These are phyloP conservation scores for Medicago truncatula DNA, from an alignment of 306 rosid species.

Conservation along the genomic window DNA sequence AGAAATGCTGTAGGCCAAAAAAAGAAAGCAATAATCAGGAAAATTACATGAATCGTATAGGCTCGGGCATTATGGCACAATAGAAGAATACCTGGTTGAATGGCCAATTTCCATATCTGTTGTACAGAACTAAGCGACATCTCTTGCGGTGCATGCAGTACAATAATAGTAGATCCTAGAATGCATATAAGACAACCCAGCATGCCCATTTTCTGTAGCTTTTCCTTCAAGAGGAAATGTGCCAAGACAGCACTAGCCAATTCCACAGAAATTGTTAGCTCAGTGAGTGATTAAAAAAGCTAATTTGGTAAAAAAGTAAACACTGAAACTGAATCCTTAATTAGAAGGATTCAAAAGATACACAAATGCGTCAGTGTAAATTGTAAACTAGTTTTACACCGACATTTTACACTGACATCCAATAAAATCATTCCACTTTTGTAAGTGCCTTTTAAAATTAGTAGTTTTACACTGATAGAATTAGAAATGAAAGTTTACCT, in stretches of 20 bases:
- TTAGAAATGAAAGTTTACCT: constrained; percentile 54
- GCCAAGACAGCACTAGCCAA: constrained; percentile 83
- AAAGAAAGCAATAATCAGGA: constrained; percentile 37
- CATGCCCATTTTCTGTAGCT: constrained; percentile 83
- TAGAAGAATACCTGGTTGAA: constrained; percentile 73
- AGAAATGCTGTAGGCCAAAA: constrained; percentile 73
- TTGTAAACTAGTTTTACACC: not conserved
- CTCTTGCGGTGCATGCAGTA: constrained; percentile 83
- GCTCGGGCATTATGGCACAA: not conserved
- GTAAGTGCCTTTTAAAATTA: not conserved
- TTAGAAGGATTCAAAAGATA: not conserved
- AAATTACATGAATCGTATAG: constrained; percentile 8
- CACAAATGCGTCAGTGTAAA: not conserved
- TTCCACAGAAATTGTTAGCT: constrained; percentile 33
- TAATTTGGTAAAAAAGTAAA: not conserved
- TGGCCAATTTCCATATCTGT: constrained; percentile 83
- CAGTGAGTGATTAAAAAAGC: not conserved
- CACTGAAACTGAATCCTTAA: not conserved
- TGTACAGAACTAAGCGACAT: constrained; percentile 63
- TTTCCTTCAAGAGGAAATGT: constrained; percentile 82
- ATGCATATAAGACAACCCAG: constrained; percentile 87
- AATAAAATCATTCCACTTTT: not conserved
- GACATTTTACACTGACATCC: not conserved
- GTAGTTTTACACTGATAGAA: too few relatives aligned
- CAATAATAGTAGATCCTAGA: constrained; percentile 78